phyloP scores from a whole-genome alignment of 805 yeast genomes.

The Barnettozyma californica region DNA sequence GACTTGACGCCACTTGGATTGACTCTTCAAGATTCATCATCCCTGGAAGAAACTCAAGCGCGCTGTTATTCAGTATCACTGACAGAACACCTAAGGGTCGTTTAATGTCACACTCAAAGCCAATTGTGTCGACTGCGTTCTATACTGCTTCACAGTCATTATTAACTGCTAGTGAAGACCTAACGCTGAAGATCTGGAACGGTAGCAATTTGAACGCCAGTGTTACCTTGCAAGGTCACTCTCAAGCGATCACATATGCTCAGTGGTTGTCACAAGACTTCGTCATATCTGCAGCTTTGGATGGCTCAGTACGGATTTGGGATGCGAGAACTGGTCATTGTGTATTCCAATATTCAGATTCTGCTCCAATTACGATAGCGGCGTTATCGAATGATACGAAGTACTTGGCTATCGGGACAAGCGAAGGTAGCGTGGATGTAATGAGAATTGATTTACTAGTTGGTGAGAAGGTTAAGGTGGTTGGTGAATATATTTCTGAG shows the following conservation, averaged over 20 bases:
- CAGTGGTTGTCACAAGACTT: conserved; percentile 45
- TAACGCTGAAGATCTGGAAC: conserved; percentile 68
- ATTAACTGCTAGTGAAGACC: conserved; percentile 77
- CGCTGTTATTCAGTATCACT: conserved; percentile 49
- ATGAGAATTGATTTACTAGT: conserved; percentile 37
- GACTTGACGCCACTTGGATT: conserved; percentile 70
- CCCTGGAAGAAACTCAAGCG: conserved; percentile 53
- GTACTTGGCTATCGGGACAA: conserved; percentile 59
- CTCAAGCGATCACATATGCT: conserved; percentile 50
- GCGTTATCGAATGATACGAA: conserved; percentile 44
- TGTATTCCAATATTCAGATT: conserved; percentile 37
- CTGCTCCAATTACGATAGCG: conserved; percentile 51
- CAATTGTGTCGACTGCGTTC: conserved; percentile 50
- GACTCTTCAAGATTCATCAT: conserved; percentile 62
- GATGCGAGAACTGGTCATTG: conserved; percentile 41
- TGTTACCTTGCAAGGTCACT: conserved; percentile 46
- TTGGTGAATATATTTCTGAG: conserved; percentile 17
- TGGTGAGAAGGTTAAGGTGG: conserved; percentile 12
- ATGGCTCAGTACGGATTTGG: conserved; percentile 70
- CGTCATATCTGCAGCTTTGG: conserved; percentile 57
- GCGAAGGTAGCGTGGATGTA: conserved; percentile 52
- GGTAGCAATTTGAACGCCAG: conserved; percentile 52
- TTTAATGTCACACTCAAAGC: conserved; percentile 60
- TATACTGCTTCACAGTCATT: conserved; percentile 47
- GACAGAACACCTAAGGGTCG: conserved; percentile 44